Conservation (phyloP, 2,329 filamentous ascomycete species). For the Aspergillus ochraceus region DNA sequence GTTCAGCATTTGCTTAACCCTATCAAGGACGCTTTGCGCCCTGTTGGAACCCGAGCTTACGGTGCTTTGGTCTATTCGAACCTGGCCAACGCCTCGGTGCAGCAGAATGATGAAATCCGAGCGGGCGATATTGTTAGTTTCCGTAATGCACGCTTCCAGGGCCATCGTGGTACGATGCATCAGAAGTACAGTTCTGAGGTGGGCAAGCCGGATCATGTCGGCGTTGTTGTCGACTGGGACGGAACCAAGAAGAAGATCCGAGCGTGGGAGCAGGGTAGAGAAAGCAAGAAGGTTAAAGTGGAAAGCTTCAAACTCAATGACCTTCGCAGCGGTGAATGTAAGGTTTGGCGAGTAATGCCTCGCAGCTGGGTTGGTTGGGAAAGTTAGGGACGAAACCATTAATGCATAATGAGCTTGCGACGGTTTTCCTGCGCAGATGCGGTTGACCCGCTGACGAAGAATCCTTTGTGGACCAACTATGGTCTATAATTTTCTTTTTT, state of each 20-base stretch:
- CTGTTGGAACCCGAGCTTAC: conserved; percentile 85
- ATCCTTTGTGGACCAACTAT: conserved; percentile 1
- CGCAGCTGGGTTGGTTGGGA: conserved; percentile 92
- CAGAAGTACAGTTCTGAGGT: conserved; percentile 89
- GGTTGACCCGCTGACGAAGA: conserved; percentile 11
- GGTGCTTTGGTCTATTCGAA: conserved; percentile 93
- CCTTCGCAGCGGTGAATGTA: conserved; percentile 87
- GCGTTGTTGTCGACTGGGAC: conserved; percentile 92
- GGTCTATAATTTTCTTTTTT: conserved; percentile 3
- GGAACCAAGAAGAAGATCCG: conserved; percentile 97
- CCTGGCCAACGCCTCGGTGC: conserved; percentile 87
- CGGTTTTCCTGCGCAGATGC: neutral
- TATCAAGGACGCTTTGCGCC: conserved; percentile 70
- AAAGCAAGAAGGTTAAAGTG: conserved; percentile 88
- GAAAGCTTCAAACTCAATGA: conserved; percentile 96
- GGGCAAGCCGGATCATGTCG: conserved; percentile 85
- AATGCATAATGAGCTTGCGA: conserved; percentile 15
- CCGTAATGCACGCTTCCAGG: conserved; percentile 90
- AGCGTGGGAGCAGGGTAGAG: conserved; percentile 91
- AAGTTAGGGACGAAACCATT: conserved; percentile 14
- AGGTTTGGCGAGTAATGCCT: conserved; percentile 95
- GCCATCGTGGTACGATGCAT: conserved; percentile 92
- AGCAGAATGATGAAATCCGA: conserved; percentile 89
- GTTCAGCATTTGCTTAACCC: conserved; percentile 77
- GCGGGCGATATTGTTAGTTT: conserved; percentile 90